These are phyloP conservation scores for Haplosporangium gracile DNA, from an alignment of 192 early-diverging fungal genomes.

Conservation along the genomic window DNA sequence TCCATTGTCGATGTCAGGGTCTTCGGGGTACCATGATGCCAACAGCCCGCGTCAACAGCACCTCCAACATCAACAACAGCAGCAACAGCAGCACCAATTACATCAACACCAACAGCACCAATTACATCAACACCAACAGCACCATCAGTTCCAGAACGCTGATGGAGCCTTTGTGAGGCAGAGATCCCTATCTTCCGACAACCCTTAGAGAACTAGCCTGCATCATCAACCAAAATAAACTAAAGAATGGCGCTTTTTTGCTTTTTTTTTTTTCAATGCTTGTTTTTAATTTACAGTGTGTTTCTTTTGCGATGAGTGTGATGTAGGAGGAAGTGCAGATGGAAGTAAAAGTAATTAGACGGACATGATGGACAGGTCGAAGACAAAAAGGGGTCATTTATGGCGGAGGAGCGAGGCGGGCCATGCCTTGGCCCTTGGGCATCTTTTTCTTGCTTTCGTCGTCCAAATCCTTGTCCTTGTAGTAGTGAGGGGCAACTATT, in stretches of 20 bases:
- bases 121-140: neutral
- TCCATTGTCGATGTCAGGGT: neutral
- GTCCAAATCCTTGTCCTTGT: constrained; percentile 76
- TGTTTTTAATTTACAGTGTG: no score
- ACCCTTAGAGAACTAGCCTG: neutral
- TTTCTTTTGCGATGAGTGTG: neutral
- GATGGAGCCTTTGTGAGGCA: neutral
- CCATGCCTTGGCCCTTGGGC: constrained; percentile 61
- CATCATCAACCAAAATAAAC: no score
- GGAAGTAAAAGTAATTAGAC: neutral
- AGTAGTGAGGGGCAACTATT: constrained; percentile 83
- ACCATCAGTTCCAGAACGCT: neutral
- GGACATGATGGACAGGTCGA: neutral
- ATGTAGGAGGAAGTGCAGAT: neutral
- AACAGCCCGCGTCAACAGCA: neutral
- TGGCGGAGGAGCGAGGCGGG: constrained; percentile 28
- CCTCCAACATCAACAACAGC: neutral
- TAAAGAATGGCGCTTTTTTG: no score
- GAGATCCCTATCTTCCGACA: neutral
- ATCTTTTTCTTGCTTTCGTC: constrained; percentile 69
- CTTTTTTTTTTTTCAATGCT: no score
- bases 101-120: neutral
- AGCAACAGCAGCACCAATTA: no score
- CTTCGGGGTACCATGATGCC: neutral
- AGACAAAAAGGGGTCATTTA: neutral